phyloP scores from a whole-genome alignment of 257 asterid species.

The Solanum megistacrolobum region DNA sequence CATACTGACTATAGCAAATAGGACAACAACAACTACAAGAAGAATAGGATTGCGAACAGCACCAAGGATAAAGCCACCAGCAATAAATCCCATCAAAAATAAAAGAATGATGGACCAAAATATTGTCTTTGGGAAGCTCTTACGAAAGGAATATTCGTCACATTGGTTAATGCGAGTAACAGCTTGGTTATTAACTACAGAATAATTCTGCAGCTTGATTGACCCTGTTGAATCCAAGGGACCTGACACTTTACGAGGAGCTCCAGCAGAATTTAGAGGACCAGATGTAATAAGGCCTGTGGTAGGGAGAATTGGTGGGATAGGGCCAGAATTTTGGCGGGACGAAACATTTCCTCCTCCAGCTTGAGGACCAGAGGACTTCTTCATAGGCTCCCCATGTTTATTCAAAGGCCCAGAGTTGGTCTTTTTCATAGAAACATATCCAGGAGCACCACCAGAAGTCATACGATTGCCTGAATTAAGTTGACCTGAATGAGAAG shows the following conservation, averaged over 20 bases:
- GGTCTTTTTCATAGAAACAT: slow-evolving; percentile 61
- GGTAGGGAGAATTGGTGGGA: slow-evolving; percentile 62
- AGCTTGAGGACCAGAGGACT: slow-evolving; percentile 79
- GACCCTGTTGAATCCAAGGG: slow-evolving; percentile 60
- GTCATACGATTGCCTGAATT: slow-evolving; percentile 34
- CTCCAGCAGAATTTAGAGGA: slow-evolving; percentile 69
- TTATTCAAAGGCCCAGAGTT: slow-evolving; percentile 77
- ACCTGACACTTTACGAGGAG: slow-evolving; percentile 70
- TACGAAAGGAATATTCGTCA: slow-evolving; percentile 49
- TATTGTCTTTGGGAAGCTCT: slow-evolving; percentile 54
- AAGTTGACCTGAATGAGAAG: slow-evolving; percentile 62
- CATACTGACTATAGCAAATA: slow-evolving; percentile 40
- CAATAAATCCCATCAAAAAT: slow-evolving; percentile 79
- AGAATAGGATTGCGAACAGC: slow-evolving; percentile 68
- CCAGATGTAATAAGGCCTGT: slow-evolving; percentile 91
- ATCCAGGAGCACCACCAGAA: slow-evolving; percentile 49
- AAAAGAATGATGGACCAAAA: slow-evolving; percentile 72
- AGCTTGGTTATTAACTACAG: slow-evolving; percentile 56
- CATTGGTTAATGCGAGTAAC: slow-evolving; percentile 63
- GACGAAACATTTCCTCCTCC: slow-evolving; percentile 50
- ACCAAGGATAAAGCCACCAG: slow-evolving; percentile 82
- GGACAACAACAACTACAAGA: slow-evolving; percentile 38
- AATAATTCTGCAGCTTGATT: slow-evolving; percentile 34
- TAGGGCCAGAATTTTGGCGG: slow-evolving; percentile 83
- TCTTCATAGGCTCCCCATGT: slow-evolving; percentile 84